Base-by-base conservation (phyloP, 805 yeast species). In the Yamadazyma takamatsuzukensis region DNA sequence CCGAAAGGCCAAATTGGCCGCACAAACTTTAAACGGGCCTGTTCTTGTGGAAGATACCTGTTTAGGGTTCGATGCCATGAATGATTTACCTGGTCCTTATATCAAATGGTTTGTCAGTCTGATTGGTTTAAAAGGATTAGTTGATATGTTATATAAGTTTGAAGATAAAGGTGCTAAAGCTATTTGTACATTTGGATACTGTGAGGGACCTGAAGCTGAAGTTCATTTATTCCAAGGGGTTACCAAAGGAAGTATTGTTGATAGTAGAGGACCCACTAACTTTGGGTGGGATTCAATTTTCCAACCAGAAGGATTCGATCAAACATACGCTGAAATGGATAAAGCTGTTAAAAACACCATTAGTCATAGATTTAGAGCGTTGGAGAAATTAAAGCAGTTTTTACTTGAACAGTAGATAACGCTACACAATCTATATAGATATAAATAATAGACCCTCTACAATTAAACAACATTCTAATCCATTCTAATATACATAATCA, bases 281-380 rank as follows among this genome's bases (percentile, higher is more conserved):
- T 93, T 93, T 55, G 99, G 99, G 2, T 93, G 96, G 95, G 97
- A 93, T 61, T 79, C 96, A 6, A 64, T 85, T 31, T 93, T 93
- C 57, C 72, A 81, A 61, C 98, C 98, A 2, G 63, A 66, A 17
- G 96, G 95, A 3, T 78, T 58, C 48, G 61, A 71, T 14, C 65
- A 80, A 51, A 61, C 71, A 0, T 89, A 87, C 53, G 97, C 97
- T 8, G 97, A 93, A 58, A 77, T 93, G 89, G 79, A 74, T 32
- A 84, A 83, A 53, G 51, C 57, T 2, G 66, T 71, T 18, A 93
- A 94, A 67, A 89, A 93, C 60, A 54, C 70, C 14, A 83, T 93
- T 41, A 82, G 95, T 44, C 98, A 94, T 53, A 73, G 99, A 49
- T 87, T 72, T 51, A 80, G 72, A 57, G 97, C 98, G 0, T 72